Base-by-base conservation (phyloP, 2,329 filamentous ascomycete genomes). In the Pyrenochaeta sp. region DNA sequence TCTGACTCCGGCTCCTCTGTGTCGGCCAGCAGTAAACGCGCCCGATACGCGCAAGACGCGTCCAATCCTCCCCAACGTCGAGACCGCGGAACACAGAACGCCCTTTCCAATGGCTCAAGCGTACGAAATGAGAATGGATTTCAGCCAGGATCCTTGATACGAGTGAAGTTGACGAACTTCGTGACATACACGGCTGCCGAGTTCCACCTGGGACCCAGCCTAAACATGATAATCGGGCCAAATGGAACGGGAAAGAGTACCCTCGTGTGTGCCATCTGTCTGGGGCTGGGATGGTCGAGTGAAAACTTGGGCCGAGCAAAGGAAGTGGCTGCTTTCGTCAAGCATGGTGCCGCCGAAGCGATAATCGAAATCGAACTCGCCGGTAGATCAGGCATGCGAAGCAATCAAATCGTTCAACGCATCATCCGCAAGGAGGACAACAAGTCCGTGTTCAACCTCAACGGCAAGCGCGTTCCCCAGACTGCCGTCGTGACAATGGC, bases 211-310 rank as follows among this genome's bases (percentile, higher is more conserved):
- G 94, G 94, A 0, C 93, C 94, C 1, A 93, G 89, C 67, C 73
- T 99, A 63, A 99, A 99, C 69, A 97, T 99, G 93, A 87, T 99
- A 39, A 96, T 99, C 58, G 94, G 94, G 0, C 94, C 94, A n/a
- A 99, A 99, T 63, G 94, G 94, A 22, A 97, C 94, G 0, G 94
- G 94, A 41, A 99, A 99, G 74, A 97, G 93, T 73, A 96, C 94
- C 0, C 79, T 99, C 18, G 93, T 99, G 29, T 99, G 94, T 72
- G 94, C 94, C 30, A 96, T 99, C 57, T 97, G 94, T 65, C 75
- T 99, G 10, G 94, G 94, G 2, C 76, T 99, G 18, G 94, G 94
- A 34, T 96, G 88, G 78, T 65, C 79, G 80, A 74, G 63, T 44
- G 45, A 87, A 71, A 84, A 92, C 61, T 81, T 99, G 11, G 94